Evolutionary conservation across 2,329 filamentous ascomycete species (phyloP), one percentile per base, ranked within the genome.

Genomic region (Ambrosiella cleistominuta): DNA sequence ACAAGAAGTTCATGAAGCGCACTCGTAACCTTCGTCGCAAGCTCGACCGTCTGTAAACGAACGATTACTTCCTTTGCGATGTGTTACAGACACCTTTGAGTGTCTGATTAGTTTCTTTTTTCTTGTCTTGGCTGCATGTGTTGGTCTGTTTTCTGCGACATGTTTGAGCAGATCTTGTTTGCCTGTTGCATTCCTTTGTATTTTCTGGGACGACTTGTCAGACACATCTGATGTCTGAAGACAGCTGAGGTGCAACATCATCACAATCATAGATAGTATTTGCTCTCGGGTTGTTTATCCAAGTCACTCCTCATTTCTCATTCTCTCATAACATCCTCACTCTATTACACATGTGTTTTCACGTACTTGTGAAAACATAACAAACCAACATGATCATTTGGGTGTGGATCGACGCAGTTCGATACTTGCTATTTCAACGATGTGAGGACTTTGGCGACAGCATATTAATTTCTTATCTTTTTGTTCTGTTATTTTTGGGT

Each of bases 1-100:
- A 95, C 73, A 97, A 96, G 89, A 98, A 98, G 81, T 76, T 97
- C 64, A 89, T 95, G 86, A 87, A 85, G 77, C 80, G 82, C 71
- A 96, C 91, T 67, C 82, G 91, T 70, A 91, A 88, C 69, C 71
- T 89, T 75, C 84, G 91, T 68, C 82, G 89, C 68, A 95, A 90
- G 75, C 75, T 93, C 66, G 88, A 86, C 66, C 79, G 82, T 67
- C 74, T 79, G 63, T 81, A 74, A 71, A 61, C 54, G 51, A 38
- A n/a, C 35, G 13, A n/a, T 19, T 36, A 11, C 35, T 27, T 9
- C 47, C 27, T 11, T 51, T 36, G 39, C 37, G 52, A 37, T n/a
- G 17, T n/a, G 7, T 12, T n/a, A 9, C 6, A 17, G 27, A 47
- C 35, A 15, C 17, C 52, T 11, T 35, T 13, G 5, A 36, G 35